These are phyloP conservation scores for Termitomyces sp. DNA, from an alignment of 768 basidiomycete genomes.

Conservation along the genomic window DNA sequence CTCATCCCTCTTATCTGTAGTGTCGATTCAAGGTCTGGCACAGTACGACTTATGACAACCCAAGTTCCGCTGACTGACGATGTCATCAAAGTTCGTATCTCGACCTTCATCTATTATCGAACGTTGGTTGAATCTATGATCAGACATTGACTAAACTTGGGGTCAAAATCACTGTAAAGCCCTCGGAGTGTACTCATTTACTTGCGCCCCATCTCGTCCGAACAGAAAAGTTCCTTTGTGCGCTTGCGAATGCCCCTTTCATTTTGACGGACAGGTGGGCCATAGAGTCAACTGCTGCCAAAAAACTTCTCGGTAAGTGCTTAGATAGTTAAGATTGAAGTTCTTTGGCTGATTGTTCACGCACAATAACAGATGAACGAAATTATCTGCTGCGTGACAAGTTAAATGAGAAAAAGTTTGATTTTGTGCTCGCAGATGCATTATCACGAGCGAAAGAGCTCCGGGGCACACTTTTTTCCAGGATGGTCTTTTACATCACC, in stretches of 20 bases:
- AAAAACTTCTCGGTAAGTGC: slow-evolving; percentile 57
- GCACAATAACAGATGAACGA: slow-evolving; percentile 45
- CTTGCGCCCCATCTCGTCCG: slow-evolving; percentile 63
- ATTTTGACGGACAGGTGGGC: slow-evolving; percentile 72
- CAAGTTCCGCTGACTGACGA: slow-evolving; percentile 53
- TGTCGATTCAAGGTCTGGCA: slow-evolving; percentile 4
- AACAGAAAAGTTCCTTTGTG: slow-evolving; percentile 86
- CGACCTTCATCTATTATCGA: background rate
- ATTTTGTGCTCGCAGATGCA: slow-evolving; percentile 56
- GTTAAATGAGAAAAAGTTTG: slow-evolving; percentile 58
- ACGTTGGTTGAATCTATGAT: background rate
- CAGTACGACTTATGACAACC: slow-evolving; percentile 61
- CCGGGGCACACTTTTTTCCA: slow-evolving; percentile 52
- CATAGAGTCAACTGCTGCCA: slow-evolving; percentile 45
- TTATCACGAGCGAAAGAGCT: slow-evolving; percentile 50
- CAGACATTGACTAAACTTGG: slow-evolving; percentile 65
- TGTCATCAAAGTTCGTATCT: slow-evolving; percentile 47
- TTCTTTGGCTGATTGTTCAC: background rate
- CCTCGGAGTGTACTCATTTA: slow-evolving; percentile 75
- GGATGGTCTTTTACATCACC: slow-evolving; percentile 72
- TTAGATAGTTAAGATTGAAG: background rate
- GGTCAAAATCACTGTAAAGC: slow-evolving; percentile 52
- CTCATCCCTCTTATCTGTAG: background rate
- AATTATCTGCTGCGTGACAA: slow-evolving; percentile 57
- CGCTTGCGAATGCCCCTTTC: slow-evolving; percentile 55